phyloP scores from a whole-genome alignment of 805 yeast species.

The Hanseniaspora vineae region DNA sequence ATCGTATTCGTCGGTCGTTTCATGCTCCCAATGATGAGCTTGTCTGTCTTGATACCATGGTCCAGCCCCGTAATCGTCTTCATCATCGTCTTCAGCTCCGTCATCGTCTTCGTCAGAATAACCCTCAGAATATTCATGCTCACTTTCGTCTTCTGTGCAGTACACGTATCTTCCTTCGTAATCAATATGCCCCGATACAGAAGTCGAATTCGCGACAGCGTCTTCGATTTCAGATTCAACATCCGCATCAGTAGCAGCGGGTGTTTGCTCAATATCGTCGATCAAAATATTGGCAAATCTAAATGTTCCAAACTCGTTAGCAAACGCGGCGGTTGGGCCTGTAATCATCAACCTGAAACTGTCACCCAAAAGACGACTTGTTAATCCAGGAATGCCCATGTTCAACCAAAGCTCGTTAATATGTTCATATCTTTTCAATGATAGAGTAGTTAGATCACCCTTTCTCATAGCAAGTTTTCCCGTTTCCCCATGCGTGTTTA shows the following conservation, averaged over 20 bases:
- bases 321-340: constrained; percentile 16
- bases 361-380: constrained; percentile 27
- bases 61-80: neutral
- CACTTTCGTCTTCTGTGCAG: constrained; percentile 5
- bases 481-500: constrained; percentile 66
- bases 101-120: constrained; percentile 12
- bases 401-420: constrained; percentile 49
- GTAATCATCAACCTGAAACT: constrained; percentile 20
- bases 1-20: constrained; percentile 5
- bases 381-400: constrained; percentile 41
- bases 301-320: constrained; percentile 1
- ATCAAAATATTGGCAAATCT: neutral
- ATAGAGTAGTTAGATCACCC: constrained; percentile 43
- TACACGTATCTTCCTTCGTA: neutral
- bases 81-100: constrained; percentile 7
- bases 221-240: constrained; percentile 13
- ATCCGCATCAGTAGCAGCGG: constrained; percentile 10
- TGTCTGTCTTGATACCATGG: constrained; percentile 9
- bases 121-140: constrained; percentile 6
- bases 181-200: constrained; percentile 3
- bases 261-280: neutral
- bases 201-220: constrained; percentile 5
- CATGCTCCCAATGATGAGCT: constrained; percentile 1
- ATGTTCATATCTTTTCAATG: constrained; percentile 38
- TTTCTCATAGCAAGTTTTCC: constrained; percentile 41